A percentile compares a stretch with the other conserved stretches of the same genome.
phyloP scores from a whole-genome alignment of 1,284 basidiomycete species.

The Uromyces viciae-fabae region DNA sequence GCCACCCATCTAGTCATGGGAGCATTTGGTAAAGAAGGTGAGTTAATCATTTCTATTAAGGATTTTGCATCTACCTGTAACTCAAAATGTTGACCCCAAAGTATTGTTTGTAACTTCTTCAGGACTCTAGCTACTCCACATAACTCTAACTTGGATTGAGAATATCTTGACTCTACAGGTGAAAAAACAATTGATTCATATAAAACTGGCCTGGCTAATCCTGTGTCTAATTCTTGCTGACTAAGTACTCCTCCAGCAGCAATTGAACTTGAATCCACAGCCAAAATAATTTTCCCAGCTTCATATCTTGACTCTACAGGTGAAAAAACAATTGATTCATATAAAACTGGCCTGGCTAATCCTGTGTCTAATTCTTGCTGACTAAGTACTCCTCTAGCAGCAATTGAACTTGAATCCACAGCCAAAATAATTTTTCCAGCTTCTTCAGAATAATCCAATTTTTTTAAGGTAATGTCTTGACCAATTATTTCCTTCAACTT shows the following conservation, averaged over 20 bases:
- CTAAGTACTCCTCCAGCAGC: constrained; percentile 22
- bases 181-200: constrained; percentile 9
- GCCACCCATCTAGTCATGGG: too few relatives aligned
- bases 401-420: constrained; percentile 9
- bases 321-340: too few relatives aligned
- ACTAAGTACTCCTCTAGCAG: not conserved
- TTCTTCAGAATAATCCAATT: not conserved
- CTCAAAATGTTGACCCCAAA: constrained; percentile 16
- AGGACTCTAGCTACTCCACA: not conserved
- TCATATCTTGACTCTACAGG: too few relatives aligned
- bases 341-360: too few relatives aligned
- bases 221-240: constrained; percentile 1
- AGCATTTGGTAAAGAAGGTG: too few relatives aligned
- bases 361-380: too few relatives aligned
- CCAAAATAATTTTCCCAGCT: too few relatives aligned
- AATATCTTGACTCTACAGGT: not conserved
- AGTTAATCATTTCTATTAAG: too few relatives aligned
- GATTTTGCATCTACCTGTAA: too few relatives aligned
- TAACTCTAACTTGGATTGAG: not conserved
- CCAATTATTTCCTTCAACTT: not conserved
- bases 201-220: not conserved
- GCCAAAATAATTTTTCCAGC: constrained; percentile 10
- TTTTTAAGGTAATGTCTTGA: not conserved
- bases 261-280: constrained; percentile 20
- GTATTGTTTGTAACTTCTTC: not conserved